Conservation (phyloP, 208 protist genomes). For the Trypanosoma conorhini region DNA sequence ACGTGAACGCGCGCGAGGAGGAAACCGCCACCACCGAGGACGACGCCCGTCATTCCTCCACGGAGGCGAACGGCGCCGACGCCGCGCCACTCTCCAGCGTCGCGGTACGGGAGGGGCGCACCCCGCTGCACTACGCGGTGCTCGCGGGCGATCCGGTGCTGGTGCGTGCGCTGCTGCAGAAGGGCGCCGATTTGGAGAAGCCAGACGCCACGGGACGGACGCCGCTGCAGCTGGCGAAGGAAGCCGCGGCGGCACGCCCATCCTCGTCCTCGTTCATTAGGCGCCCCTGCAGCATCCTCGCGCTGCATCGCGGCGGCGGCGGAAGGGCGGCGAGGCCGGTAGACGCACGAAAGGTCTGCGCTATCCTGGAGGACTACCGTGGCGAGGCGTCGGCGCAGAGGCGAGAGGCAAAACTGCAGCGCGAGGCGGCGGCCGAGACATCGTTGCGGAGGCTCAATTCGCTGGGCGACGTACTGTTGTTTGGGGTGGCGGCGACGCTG, state of each 20-base stretch:
- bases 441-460: conserved; percentile 30
- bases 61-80: not conserved
- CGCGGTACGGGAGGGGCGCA: conserved; percentile 16
- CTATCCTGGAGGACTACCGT: conserved; percentile 32
- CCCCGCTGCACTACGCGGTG: conserved; percentile 73
- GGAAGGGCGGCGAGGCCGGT: not conserved
- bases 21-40: not conserved
- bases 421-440: conserved; percentile 12
- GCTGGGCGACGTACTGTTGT: conserved; percentile 8
- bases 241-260: not conserved
- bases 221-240: conserved; percentile 27
- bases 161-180: conserved; percentile 60
- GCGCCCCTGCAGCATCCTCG: not conserved
- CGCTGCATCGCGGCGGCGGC: not conserved
- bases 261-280: not conserved
- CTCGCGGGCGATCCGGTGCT: conserved; percentile 42
- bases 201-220: conserved; percentile 22
- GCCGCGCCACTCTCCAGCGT: conserved; percentile 18
- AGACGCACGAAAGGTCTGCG: conserved; percentile 24
- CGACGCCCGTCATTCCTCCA: not conserved
- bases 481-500: conserved; percentile 21
- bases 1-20: conserved; percentile 57
- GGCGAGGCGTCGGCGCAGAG: conserved; percentile 21
- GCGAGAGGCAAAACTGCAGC: conserved; percentile 32
- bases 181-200: conserved; percentile 43